Percentiles rank a stretch among this genome's conserved stretches.
These are phyloP conservation scores for Aspergillus aculeatinus DNA, from an alignment of 2,329 filamentous ascomycete species.

Conservation along the genomic window DNA sequence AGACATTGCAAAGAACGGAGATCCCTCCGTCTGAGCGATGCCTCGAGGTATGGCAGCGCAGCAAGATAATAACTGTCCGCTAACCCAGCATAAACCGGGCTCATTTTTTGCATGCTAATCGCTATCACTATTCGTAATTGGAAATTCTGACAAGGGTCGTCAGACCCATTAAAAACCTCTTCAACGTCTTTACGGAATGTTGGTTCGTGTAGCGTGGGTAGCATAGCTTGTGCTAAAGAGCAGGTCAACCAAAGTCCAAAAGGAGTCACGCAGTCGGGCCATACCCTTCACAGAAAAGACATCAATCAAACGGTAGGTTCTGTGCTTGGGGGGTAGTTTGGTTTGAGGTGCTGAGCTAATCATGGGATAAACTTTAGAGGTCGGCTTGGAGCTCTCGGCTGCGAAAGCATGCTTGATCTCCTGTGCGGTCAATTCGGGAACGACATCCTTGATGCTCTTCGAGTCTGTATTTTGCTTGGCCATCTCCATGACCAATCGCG, in stretches of 20 bases:
- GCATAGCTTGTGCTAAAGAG: slow-evolving; percentile 74
- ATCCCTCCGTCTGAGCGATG: slow-evolving; percentile 82
- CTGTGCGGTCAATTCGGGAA: slow-evolving; percentile 70
- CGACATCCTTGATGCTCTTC: slow-evolving; percentile 86
- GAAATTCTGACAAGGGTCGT: slow-evolving; percentile 82
- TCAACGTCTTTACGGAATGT: slow-evolving; percentile 74
- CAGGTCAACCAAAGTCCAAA: slow-evolving; percentile 20
- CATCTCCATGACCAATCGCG: slow-evolving; percentile 90
- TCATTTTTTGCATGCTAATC: slow-evolving; percentile 90
- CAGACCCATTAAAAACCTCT: slow-evolving; percentile 73
- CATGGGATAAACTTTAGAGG: slow-evolving; percentile 82
- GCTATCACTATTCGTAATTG: slow-evolving; percentile 88
- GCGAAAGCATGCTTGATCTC: slow-evolving; percentile 67
- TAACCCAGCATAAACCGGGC: slow-evolving; percentile 83
- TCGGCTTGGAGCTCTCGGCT: slow-evolving; percentile 64
- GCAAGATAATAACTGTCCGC: slow-evolving; percentile 94
- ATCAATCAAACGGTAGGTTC: slow-evolving; percentile 77
- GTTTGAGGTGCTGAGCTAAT: slow-evolving; percentile 80
- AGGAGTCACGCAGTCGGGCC: slow-evolving; percentile 18
- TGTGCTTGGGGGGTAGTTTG: slow-evolving; percentile 68
- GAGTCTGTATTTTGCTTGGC: slow-evolving; percentile 91
- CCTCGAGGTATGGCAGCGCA: slow-evolving; percentile 79
- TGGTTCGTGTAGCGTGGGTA: slow-evolving; percentile 82
- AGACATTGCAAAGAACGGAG: slow-evolving; percentile 88
- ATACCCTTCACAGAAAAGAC: slow-evolving; percentile 82